A percentile compares a stretch with the other conserved stretches of the same genome.
These are phyloP conservation scores for Podosphaera leucotricha DNA, from an alignment of 2,329 filamentous ascomycete species.

Conservation along the genomic window DNA sequence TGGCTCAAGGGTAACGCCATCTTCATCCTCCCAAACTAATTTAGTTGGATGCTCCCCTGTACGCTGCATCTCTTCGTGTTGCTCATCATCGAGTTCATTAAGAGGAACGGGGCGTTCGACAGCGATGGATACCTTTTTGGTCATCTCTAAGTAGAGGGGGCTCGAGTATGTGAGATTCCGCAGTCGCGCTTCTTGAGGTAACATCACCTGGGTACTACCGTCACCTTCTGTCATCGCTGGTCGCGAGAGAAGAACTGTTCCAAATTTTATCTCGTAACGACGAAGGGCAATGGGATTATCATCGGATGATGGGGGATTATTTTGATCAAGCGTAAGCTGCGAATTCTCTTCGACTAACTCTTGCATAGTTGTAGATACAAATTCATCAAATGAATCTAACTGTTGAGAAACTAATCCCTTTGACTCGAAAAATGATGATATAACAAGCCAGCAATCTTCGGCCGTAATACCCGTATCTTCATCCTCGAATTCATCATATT, in stretches of 20 bases:
- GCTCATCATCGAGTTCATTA: constrained; percentile 44
- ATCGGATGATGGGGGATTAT: constrained; percentile 51
- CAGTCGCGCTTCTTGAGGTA: constrained; percentile 85
- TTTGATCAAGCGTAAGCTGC: constrained; percentile 79
- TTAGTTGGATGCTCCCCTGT: constrained; percentile 34
- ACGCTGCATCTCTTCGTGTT: constrained; percentile 28
- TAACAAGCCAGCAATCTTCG: constrained; percentile 96
- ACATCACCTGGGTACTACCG: constrained; percentile 60
- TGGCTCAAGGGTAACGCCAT: constrained; percentile 15
- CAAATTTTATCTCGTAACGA: constrained; percentile 88
- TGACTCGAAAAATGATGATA: constrained; percentile 85
- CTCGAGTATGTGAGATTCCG: constrained; percentile 91
- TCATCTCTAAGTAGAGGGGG: constrained; percentile 74
- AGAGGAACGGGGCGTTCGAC: constrained; percentile 47
- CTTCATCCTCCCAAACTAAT: constrained; percentile 34
- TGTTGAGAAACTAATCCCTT: constrained; percentile 96
- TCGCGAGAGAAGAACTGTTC: constrained; percentile 66
- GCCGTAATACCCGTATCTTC: constrained; percentile 59
- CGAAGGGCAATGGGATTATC: constrained; percentile 66
- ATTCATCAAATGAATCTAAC: constrained; percentile 95
- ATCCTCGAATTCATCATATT: constrained; percentile 43
- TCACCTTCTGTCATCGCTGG: constrained; percentile 87
- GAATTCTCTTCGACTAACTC: constrained; percentile 85
- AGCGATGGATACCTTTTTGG: constrained; percentile 62
- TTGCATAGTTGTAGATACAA: constrained; percentile 81